phyloP scores from a whole-genome alignment of 768 basidiomycete species.

The Leccinum arenicola region DNA sequence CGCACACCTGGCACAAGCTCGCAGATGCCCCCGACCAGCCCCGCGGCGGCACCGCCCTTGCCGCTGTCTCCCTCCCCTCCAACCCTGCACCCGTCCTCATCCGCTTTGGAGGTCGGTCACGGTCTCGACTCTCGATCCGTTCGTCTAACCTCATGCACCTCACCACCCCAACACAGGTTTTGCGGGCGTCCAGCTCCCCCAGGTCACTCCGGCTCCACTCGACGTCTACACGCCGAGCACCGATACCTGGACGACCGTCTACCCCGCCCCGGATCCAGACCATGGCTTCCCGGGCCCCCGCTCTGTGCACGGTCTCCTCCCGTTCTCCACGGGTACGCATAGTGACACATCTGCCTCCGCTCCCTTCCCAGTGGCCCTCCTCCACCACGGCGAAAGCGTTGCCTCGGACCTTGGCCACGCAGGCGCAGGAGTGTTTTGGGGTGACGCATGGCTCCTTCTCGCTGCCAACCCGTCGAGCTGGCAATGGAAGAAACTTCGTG shows the following conservation, averaged over 20 bases:
- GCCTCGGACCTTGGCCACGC: conserved; percentile 37
- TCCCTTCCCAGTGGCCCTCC: conserved; percentile 23
- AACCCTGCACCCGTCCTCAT: conserved; percentile 27
- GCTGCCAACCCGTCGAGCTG: conserved; percentile 3
- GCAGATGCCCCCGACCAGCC: conserved; percentile 37
- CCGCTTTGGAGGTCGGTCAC: conserved; percentile 37
- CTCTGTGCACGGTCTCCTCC: conserved; percentile 36
- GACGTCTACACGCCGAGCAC: conserved; percentile 34
- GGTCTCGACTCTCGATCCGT: neutral
- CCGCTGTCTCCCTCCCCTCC: conserved; percentile 21
- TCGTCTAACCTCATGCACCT: accelerated
- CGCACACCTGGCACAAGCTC: conserved; percentile 30
- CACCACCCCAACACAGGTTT: conserved; percentile 25
- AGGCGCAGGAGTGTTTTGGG: conserved; percentile 40
- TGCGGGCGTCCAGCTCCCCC: conserved; percentile 36
- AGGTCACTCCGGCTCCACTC: conserved; percentile 21
- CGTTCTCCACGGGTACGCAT: conserved; percentile 9
- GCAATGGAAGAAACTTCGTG: conserved; percentile 27
- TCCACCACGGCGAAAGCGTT: conserved; percentile 38
- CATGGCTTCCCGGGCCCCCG: conserved; percentile 32
- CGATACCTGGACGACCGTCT: conserved; percentile 22
- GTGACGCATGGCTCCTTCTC: conserved; percentile 38
- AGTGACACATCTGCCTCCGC: neutral
- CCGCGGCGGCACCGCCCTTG: conserved; percentile 41
- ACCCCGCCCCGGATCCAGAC: conserved; percentile 24